phyloP scores from a whole-genome alignment of 371 early-diverging fungal genomes.

The Mucor sp. region DNA sequence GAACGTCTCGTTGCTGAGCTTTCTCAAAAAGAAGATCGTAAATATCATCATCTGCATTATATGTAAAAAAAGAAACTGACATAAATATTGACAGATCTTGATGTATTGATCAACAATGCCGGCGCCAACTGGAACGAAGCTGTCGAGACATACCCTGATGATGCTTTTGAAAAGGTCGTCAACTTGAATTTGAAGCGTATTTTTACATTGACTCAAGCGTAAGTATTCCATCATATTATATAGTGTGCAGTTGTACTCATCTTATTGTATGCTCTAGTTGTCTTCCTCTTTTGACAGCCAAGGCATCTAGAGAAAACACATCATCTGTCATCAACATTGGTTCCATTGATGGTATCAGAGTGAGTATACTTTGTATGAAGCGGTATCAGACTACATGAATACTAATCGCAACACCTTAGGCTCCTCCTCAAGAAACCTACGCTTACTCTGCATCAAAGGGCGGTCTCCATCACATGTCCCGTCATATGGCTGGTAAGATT shows the following conservation, averaged over 20 bases:
- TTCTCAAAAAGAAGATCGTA: slow-evolving; percentile 61
- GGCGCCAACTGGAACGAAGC: slow-evolving; percentile 70
- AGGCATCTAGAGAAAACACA: slow-evolving; percentile 46
- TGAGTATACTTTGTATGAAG: slow-evolving; percentile 10
- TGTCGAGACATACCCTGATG: slow-evolving; percentile 64
- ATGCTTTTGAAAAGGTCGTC: slow-evolving; percentile 75
- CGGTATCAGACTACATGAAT: neutral
- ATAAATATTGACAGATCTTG: slow-evolving; percentile 52
- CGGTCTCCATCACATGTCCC: slow-evolving; percentile 74
- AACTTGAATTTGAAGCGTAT: slow-evolving; percentile 84
- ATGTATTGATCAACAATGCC: slow-evolving; percentile 85
- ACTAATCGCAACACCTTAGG: neutral
- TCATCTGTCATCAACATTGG: slow-evolving; percentile 65
- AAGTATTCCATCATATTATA: slow-evolving; percentile 7
- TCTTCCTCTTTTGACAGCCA: slow-evolving; percentile 73
- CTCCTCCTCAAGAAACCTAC: slow-evolving; percentile 60
- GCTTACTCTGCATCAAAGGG: slow-evolving; percentile 83
- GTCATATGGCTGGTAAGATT: slow-evolving; percentile 66
- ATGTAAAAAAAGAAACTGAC: neutral
- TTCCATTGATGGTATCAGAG: slow-evolving; percentile 71
- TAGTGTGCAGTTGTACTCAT: too few relatives aligned
- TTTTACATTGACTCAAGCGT: slow-evolving; percentile 82
- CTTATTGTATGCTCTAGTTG: slow-evolving; percentile 32
- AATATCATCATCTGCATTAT: slow-evolving; percentile 6
- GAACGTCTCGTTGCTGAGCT: slow-evolving; percentile 62